Evolutionary conservation across 768 basidiomycete genomes (phyloP).

Genomic region (Kwoniella europaea): DNA sequence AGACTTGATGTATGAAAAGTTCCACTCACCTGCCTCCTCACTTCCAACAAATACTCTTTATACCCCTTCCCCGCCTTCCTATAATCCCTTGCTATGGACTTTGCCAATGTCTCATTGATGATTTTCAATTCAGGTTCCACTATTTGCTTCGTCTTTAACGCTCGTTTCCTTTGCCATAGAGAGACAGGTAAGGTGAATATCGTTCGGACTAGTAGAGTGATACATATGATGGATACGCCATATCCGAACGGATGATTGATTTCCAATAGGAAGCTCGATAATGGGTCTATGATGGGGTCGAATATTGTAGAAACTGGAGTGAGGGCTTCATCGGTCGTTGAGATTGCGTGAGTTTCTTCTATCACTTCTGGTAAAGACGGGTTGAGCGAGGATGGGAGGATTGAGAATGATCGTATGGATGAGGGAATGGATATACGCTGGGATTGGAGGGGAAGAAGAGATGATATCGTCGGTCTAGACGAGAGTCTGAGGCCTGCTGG

Average conservation of each 20-base stretch:
- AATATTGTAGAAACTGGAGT: conserved; percentile 12
- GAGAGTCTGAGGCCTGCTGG: background rate
- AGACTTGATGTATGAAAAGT: background rate
- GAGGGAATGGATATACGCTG: background rate
- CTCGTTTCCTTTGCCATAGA: conserved; percentile 55
- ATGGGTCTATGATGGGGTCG: conserved; percentile 33
- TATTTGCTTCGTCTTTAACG: conserved; percentile 39
- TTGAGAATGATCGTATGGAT: background rate
- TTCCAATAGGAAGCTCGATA: conserved; percentile 39
- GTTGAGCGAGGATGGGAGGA: background rate
- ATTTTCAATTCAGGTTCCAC: conserved; percentile 53
- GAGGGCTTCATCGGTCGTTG: conserved; percentile 13
- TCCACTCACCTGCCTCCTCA: conserved; percentile 49
- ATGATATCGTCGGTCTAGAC: background rate
- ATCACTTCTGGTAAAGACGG: conserved; percentile 1
- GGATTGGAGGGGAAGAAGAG: background rate
- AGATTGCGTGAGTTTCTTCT: background rate
- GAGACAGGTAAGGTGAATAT: conserved; percentile 56
- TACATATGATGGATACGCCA: conserved; percentile 54
- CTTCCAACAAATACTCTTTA: conserved; percentile 54
- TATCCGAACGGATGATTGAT: conserved; percentile 42
- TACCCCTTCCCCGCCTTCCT: conserved; percentile 50
- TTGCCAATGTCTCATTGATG: conserved; percentile 46
- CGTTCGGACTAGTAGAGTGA: conserved; percentile 53
- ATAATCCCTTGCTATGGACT: conserved; percentile 47